Base-by-base conservation (phyloP, 441 rosid genomes). In the Aleurites moluccanus region DNA sequence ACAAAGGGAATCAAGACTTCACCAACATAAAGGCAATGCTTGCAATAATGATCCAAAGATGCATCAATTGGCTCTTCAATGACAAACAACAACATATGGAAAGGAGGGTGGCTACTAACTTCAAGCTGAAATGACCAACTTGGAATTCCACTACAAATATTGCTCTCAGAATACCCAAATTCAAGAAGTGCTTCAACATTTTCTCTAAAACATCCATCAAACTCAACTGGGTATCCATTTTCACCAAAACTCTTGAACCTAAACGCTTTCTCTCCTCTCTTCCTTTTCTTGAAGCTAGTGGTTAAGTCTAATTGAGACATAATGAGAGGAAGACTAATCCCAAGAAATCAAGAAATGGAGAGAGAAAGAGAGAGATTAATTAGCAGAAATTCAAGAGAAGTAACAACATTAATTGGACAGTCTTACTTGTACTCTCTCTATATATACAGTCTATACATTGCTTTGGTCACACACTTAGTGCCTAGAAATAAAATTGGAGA, bases 71-170 rank as follows among this genome's bases (percentile, higher is more conserved):
- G 85, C 68, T 94, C 98, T 79, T 94, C 97, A 3, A 91, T 84
- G 6, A 91, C 91, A 71, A 90, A 84, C 52, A 94, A 85, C 70
- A 90, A 69, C 4, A 89, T 60, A 80, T 91, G 88, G 18, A 88
- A 72, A 64, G 97, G 92, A 53, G 97, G 95, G 5, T 92, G 89
- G 18, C 90, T 91, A 45, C 82, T 83, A 77, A 94, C 88, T 81
- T 94, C 93, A 15, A 94, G 91, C 83, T 90, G 93, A 81, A 92
- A 94, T 20, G 97, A 88, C 97, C 98, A 92, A 69, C 88, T 82
- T 3, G 84, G 83, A 79, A 80, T 73, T 44, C 90, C 88, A 71
- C 75, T 72, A 27, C 81, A 81, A 2, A 61, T 40, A 67, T 76
- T 45, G 11, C 78, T 84, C 79, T 88, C 91, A n/a, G 71, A 69